Conservation (phyloP, 1,284 basidiomycete genomes). For the Pholiota adiposa region DNA sequence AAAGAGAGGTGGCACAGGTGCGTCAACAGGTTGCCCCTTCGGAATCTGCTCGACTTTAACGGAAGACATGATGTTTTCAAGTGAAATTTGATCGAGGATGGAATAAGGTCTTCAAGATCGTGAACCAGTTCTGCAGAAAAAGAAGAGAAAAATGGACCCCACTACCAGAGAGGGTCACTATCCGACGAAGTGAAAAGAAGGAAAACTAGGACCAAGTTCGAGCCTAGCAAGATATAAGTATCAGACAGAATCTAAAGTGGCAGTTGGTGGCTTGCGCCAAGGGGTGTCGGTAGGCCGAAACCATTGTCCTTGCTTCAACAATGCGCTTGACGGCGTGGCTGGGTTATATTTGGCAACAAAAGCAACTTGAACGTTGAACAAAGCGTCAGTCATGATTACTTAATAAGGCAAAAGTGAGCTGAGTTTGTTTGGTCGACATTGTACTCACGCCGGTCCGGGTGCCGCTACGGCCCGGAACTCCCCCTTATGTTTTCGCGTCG, state of each 20-base stretch:
- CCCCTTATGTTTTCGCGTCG: too few species aligned
- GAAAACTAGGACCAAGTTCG: too few species aligned
- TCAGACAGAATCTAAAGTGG: neutral
- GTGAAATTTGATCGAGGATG: neutral
- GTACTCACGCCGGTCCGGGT: too few species aligned
- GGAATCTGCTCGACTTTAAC: neutral
- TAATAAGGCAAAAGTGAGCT: too few species aligned
- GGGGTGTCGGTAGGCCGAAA: neutral
- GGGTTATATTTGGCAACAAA: neutral
- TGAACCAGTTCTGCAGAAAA: neutral
- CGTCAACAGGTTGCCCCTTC: neutral
- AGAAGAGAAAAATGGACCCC: slow-evolving; percentile 1
- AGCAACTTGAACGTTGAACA: neutral
- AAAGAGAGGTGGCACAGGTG: slow-evolving; percentile 17
- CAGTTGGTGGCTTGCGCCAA: slow-evolving; percentile 1
- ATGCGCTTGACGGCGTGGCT: neutral
- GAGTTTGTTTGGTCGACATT: too few species aligned
- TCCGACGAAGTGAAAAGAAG: too few species aligned
- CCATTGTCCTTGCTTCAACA: neutral
- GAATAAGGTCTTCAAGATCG: slow-evolving; percentile 2
- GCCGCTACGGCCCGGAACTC: too few species aligned
- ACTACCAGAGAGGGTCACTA: slow-evolving; percentile 15
- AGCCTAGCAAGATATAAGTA: neutral
- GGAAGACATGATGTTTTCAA: neutral
- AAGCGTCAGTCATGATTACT: neutral